Evolutionary conservation across 176 grass and related monocot genomes (phyloP), one percentile per base, ranked within the genome.

Genomic region (Oropetium thomaeum): DNA sequence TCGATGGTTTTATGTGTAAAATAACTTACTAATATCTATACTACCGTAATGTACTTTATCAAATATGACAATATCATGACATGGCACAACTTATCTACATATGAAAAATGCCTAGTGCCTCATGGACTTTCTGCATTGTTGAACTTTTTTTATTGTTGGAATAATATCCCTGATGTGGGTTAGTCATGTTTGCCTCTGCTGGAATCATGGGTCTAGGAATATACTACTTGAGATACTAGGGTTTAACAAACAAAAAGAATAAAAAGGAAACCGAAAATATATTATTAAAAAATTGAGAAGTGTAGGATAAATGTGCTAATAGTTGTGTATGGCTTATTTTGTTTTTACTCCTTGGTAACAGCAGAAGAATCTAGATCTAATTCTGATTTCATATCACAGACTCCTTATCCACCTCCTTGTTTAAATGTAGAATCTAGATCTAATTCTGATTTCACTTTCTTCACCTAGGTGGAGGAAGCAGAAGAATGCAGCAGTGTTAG

Each of bases 381-480:
- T 66, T n/a, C 52, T 8, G 1, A n/a, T n/a, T n/a, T 8, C 22
- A 37, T 49, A 3, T 15, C 13, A 27, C 27, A n/a, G 49, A 44
- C 70, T 58, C 20, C 9, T 55, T 40, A 22, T 62, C 42, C 57
- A 20, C 38, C 62, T 29, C 17, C 10, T 84, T 17, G 40, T 2
- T 12, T 65, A 51, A 30, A 32, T 47, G 25, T 63, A 37, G 30
- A 30, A 32, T 47, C 19, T 63, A 37, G 30, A 57, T 77, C 17
- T 84, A 25, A 71, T 40, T 10, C 10, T 39, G 27, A 40, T 71
- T 76, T 55, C 39, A 52, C 64, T 74, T 72, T 48, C 73, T 71
- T 48, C 73, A 73, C 82, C n/a, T 42, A 93, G 90, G 86, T 81
- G 64, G 42, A 82, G 62, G 81, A 91, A 75, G 33, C 71, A 25